A percentile compares a stretch with the other conserved stretches of the same genome.
Evolutionary conservation across 2,329 filamentous ascomycete species (phyloP).

Genomic region (Fusarium bulbicola): DNA sequence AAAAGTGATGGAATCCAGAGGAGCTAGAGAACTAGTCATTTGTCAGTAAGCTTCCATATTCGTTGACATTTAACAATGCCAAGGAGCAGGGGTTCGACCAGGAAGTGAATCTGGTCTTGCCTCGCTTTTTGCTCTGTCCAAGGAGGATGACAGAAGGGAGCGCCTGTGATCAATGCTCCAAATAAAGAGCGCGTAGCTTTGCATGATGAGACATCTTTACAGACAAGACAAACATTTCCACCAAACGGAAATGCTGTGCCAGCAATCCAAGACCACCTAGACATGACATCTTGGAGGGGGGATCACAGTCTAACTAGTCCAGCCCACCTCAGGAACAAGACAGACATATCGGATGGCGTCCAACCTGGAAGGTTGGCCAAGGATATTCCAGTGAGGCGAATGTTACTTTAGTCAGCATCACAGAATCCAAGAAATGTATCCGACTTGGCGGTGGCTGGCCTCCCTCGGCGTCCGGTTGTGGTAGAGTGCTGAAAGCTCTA

Average conservation of each 20-base stretch:
- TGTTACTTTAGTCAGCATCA: conserved; percentile 12
- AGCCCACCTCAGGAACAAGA: conserved; percentile 10
- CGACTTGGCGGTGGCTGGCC: conserved; percentile 26
- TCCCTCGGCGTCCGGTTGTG: conserved; percentile 8
- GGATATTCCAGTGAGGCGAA: background rate
- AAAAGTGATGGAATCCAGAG: background rate
- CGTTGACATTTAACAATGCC: conserved; percentile 16
- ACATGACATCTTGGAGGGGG: background rate
- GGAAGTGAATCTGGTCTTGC: background rate
- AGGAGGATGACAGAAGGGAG: background rate
- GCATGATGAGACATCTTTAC: conserved; percentile 5
- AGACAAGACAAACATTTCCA: background rate
- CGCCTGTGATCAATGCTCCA: background rate
- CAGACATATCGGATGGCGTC: background rate
- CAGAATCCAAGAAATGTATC: conserved; percentile 5
- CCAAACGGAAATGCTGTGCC: conserved; percentile 1
- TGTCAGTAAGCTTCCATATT: conserved; percentile 14
- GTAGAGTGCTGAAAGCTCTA: background rate
- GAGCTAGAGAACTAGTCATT: background rate
- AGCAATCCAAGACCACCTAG: background rate
- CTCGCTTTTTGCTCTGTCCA: conserved; percentile 11
- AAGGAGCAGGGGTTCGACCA: conserved; percentile 29
- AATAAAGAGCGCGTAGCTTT: conserved; percentile 9
- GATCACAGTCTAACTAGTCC: background rate
- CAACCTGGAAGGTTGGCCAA: background rate